Percentiles rank a stretch among this genome's conserved stretches.
phyloP scores from a whole-genome alignment of 805 yeast species.

The Yamadazyma akitaensis region DNA sequence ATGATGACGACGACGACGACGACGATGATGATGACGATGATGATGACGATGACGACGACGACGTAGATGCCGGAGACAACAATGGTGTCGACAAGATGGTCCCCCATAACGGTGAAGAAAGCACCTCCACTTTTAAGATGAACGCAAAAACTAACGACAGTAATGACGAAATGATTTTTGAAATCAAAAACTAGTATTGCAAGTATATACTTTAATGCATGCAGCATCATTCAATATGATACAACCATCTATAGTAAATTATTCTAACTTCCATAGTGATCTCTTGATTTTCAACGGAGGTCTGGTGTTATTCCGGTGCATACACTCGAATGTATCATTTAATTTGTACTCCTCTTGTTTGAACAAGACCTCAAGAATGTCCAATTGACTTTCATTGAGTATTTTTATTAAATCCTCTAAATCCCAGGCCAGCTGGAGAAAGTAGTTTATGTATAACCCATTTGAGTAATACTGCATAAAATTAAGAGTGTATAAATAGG shows the following conservation, averaged over 20 bases:
- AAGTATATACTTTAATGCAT: background rate
- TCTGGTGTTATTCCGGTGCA: background rate
- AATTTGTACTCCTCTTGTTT: background rate
- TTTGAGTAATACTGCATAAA: slow-evolving; percentile 21
- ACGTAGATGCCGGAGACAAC: slow-evolving; percentile 6
- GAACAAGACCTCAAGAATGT: slow-evolving; percentile 1
- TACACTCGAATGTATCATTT: background rate
- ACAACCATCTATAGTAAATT: background rate
- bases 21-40: slow-evolving; percentile 20
- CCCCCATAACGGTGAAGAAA: slow-evolving; percentile 14
- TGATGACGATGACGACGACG: slow-evolving; percentile 8
- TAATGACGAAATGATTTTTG: slow-evolving; percentile 23
- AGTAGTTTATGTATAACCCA: slow-evolving; percentile 15
- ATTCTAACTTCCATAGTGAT: background rate
- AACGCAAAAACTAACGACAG: slow-evolving; percentile 3
- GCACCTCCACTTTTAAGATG: background rate
- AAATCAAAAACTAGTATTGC: slow-evolving; percentile 12
- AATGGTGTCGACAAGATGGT: slow-evolving; percentile 4
- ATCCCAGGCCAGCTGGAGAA: slow-evolving; percentile 18
- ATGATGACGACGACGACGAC: slow-evolving; percentile 35
- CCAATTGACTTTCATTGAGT: slow-evolving; percentile 16
- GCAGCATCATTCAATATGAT: background rate
- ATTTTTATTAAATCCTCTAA: slow-evolving; percentile 23
- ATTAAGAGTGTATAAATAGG: slow-evolving; percentile 32
- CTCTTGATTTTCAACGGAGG: slow-evolving; percentile 3